Percentiles rank a stretch among this genome's conserved stretches.
Conservation (phyloP, 2,329 filamentous ascomycete species). For the Monosporascus ibericus region DNA sequence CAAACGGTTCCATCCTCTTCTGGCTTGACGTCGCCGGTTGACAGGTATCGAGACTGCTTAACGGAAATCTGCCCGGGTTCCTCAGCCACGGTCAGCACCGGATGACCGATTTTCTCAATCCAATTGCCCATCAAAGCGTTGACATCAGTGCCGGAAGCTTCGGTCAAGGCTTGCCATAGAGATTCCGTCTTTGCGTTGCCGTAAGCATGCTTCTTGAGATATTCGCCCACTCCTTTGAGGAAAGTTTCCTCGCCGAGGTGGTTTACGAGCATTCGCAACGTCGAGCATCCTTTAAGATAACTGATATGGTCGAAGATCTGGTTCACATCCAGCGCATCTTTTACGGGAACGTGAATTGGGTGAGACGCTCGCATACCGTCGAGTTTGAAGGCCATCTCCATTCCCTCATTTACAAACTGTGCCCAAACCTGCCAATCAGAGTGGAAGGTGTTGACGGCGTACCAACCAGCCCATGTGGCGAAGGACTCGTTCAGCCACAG, state of each 20-base stretch:
- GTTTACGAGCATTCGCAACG: constrained; percentile 91
- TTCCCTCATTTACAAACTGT: constrained; percentile 92
- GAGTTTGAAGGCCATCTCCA: constrained; percentile 84
- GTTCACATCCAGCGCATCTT: constrained; percentile 90
- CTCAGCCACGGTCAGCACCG: constrained; percentile 80
- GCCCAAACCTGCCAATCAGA: constrained; percentile 98
- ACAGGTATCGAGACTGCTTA: constrained; percentile 83
- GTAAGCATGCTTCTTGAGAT: constrained; percentile 83
- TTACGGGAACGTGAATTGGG: constrained; percentile 91
- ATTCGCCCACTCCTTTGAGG: constrained; percentile 81
- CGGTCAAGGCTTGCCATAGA: constrained; percentile 81
- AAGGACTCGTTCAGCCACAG: constrained; percentile 95
- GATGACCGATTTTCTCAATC: constrained; percentile 95
- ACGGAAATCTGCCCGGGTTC: constrained; percentile 75
- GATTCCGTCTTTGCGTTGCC: constrained; percentile 87
- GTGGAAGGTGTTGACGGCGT: constrained; percentile 83
- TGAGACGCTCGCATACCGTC: constrained; percentile 89
- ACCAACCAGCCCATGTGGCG: constrained; percentile 97
- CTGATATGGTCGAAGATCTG: constrained; percentile 97
- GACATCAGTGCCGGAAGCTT: constrained; percentile 83
- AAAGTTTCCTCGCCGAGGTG: constrained; percentile 86
- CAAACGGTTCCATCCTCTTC: constrained; percentile 89
- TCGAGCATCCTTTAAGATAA: constrained; percentile 93
- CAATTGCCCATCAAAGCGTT: constrained; percentile 84
- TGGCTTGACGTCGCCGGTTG: constrained; percentile 81